phyloP scores from a whole-genome alignment of 2,329 filamentous ascomycete species.

The Amesomyces nigricolor region DNA sequence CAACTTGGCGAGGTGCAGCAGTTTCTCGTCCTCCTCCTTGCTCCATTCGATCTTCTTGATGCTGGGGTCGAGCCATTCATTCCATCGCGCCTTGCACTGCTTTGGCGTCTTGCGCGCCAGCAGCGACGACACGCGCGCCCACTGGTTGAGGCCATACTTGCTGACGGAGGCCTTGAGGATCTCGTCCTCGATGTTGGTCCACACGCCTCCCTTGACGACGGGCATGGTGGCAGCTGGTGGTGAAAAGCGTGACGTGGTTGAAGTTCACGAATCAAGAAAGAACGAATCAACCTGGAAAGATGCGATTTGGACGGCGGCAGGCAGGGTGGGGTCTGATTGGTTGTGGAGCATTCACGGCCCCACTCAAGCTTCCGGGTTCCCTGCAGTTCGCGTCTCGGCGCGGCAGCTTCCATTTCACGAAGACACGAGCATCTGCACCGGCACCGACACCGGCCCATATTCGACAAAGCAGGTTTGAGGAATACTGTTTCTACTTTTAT shows the following conservation, averaged over 20 bases:
- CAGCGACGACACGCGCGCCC: slow-evolving; percentile 95
- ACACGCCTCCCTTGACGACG: slow-evolving; percentile 69
- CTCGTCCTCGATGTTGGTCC: slow-evolving; percentile 82
- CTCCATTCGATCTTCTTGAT: slow-evolving; percentile 99
- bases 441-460: too few relatives aligned
- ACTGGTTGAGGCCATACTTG: slow-evolving; percentile 94
- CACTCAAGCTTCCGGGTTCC: not conserved
- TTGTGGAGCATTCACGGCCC: not conserved
- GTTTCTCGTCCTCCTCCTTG: slow-evolving; percentile 95
- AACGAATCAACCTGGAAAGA: not conserved
- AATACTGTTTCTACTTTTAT: not conserved
- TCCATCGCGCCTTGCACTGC: slow-evolving; percentile 98
- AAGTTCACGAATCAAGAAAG: not conserved
- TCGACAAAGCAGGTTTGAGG: not conserved
- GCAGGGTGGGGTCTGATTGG: slow-evolving; percentile 2
- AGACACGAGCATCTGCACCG: not conserved
- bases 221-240: slow-evolving; percentile 45
- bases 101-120: slow-evolving; percentile 96
- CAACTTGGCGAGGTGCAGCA: slow-evolving; percentile 92
- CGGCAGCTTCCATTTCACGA: too few relatives aligned
- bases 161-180: slow-evolving; percentile 94
- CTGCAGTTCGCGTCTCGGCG: slow-evolving; percentile 3
- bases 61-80: slow-evolving; percentile 95
- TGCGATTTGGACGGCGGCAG: slow-evolving; percentile 4
- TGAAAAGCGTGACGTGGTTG: slow-evolving; percentile 11